A percentile compares a stretch with the other conserved stretches of the same genome.
Conservation (phyloP, 768 basidiomycete genomes). For the Neoboletus brunneissimus region DNA sequence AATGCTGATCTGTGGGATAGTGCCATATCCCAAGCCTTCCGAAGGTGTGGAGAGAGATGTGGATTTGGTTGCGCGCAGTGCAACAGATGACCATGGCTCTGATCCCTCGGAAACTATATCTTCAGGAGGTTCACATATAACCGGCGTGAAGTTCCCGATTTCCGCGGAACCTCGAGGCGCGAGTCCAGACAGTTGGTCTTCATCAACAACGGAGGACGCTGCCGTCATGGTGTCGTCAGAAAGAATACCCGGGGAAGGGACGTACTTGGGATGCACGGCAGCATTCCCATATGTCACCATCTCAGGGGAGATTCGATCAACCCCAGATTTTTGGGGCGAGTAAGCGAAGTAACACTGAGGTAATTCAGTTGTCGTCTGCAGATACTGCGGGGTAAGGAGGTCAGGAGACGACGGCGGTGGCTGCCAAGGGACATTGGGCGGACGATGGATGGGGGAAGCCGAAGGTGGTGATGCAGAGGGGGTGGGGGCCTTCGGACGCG, state of each 20-base stretch:
- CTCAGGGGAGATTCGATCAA: constrained; percentile 23
- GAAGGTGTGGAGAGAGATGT: constrained; percentile 13
- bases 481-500: constrained; percentile 18
- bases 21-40: constrained; percentile 14
- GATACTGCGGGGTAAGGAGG: constrained; percentile 25
- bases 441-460: constrained; percentile 10
- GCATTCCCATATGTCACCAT: constrained; percentile 15
- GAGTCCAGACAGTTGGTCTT: constrained; percentile 10
- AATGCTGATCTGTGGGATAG: constrained; percentile 31
- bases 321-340: constrained; percentile 27
- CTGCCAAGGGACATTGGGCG: constrained; percentile 18
- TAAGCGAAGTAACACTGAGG: constrained; percentile 23
- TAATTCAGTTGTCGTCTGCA: constrained; percentile 26
- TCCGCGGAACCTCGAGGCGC: constrained; percentile 21
- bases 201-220: constrained; percentile 12
- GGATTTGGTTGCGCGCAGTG: constrained; percentile 10
- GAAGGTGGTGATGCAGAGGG: constrained; percentile 16
- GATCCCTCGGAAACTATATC: constrained; percentile 23
- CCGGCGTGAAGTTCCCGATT: constrained; percentile 24
- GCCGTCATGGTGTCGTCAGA: constrained; percentile 15
- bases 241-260: constrained; percentile 15
- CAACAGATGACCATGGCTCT: constrained; percentile 16
- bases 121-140: constrained; percentile 32
- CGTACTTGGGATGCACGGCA: constrained; percentile 14
- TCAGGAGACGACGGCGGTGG: constrained; percentile 12